Conservation (phyloP, 495 filamentous ascomycete species). For the Xylaria acuta region DNA sequence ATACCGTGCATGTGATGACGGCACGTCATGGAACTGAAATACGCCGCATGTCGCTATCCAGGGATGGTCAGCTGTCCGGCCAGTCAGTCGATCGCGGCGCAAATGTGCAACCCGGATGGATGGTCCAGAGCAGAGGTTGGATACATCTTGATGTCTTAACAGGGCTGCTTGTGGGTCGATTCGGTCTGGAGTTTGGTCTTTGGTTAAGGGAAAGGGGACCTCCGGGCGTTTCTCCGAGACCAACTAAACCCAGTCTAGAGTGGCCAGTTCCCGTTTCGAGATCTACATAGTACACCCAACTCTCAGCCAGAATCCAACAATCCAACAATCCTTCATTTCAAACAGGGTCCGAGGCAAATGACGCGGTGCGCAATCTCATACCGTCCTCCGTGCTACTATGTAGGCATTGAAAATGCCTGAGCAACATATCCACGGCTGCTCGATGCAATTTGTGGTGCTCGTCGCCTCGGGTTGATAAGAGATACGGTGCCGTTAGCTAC, state of each 20-base stretch:
- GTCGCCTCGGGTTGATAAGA: slow-evolving; percentile 1
- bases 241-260: neutral
- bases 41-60: neutral
- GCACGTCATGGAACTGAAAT: neutral
- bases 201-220: neutral
- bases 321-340: neutral
- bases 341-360: neutral
- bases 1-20: neutral
- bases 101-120: slow-evolving; percentile 1
- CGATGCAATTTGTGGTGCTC: neutral
- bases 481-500: slow-evolving; percentile 1
- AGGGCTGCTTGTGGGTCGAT: slow-evolving; percentile 1
- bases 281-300: neutral
- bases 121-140: neutral
- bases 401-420: neutral
- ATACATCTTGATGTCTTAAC: neutral
- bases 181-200: slow-evolving; percentile 13
- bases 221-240: slow-evolving; percentile 1
- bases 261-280: neutral
- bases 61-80: neutral
- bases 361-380: neutral
- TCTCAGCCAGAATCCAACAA: neutral
- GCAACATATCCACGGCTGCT: neutral
- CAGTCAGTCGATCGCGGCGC: neutral
- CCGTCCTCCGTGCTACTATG: neutral